Percentiles rank a stretch among this genome's conserved stretches.
These are phyloP conservation scores for Tulasnella sp. DNA, from an alignment of 768 basidiomycete species.

Conservation along the genomic window DNA sequence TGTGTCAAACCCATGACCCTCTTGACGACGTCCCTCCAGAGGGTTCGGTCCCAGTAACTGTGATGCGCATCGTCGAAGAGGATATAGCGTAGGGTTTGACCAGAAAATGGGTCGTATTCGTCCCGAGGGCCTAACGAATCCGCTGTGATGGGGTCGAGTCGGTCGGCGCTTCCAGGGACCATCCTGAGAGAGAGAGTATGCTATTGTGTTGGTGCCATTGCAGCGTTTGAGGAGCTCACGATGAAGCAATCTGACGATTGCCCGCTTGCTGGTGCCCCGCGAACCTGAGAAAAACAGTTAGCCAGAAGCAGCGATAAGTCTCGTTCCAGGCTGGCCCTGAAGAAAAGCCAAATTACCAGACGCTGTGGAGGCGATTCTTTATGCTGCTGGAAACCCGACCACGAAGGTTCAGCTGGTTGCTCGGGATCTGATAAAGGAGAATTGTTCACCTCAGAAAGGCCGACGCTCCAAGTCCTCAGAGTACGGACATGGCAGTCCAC, in stretches of 20 bases:
- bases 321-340: too few relatives aligned
- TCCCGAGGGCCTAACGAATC: not conserved
- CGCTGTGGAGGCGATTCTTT: too few relatives aligned
- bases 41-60: not conserved
- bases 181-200: not conserved
- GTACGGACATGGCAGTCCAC: too few relatives aligned
- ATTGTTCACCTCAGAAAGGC: too few relatives aligned
- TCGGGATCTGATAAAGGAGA: too few relatives aligned
- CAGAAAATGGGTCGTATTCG: not conserved
- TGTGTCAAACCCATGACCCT: not conserved
- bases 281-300: not conserved
- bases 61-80: not conserved
- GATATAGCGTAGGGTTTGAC: not conserved
- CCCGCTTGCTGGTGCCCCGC: not conserved
- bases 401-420: too few relatives aligned
- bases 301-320: too few relatives aligned
- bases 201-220: not conserved
- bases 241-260: not conserved
- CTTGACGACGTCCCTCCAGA: not conserved
- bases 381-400: too few relatives aligned
- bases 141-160: not conserved
- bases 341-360: too few relatives aligned
- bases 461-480: too few relatives aligned
- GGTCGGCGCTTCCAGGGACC: not conserved
- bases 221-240: not conserved